These are phyloP conservation scores for Linnemannia hyalina DNA, from an alignment of 192 early-diverging fungal species.

Conservation along the genomic window DNA sequence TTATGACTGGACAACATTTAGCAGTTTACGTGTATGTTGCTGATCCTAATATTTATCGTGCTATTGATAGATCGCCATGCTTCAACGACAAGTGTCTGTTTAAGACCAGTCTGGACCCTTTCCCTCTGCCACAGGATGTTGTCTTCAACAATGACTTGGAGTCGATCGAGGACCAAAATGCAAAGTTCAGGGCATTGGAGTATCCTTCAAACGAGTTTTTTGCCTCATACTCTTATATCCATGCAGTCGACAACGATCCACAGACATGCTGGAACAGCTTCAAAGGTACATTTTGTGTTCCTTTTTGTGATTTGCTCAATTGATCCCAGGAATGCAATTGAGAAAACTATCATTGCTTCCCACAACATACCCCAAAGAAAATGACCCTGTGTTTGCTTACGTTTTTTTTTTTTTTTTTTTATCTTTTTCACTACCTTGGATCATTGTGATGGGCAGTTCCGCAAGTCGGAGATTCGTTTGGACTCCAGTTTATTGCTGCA, in stretches of 20 bases:
- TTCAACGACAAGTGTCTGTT: constrained; percentile 65
- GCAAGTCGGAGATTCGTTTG: constrained; percentile 63
- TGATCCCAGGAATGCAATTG: neutral
- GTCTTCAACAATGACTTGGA: constrained; percentile 44
- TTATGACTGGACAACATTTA: neutral
- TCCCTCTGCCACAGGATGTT: constrained; percentile 57
- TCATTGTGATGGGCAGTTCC: constrained; percentile 41
- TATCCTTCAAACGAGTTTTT: constrained; percentile 57
- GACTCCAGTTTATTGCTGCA: constrained; percentile 61
- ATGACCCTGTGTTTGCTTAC: neutral
- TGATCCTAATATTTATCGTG: neutral
- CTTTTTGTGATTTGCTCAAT: neutral
- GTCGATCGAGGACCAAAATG: constrained; percentile 55
- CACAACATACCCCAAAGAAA: neutral
- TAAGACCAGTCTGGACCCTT: constrained; percentile 62
- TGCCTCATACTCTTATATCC: constrained; percentile 58
- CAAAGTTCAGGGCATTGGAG: constrained; percentile 50
- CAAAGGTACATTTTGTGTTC: constrained; percentile 6
- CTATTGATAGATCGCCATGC: constrained; percentile 59
- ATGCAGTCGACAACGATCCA: constrained; percentile 62
- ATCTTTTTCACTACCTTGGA: neutral
- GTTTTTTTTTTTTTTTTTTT: neutral
- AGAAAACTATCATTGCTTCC: neutral
- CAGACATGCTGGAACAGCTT: constrained; percentile 67
- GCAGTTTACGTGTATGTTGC: neutral